Evolutionary conservation across 2,329 filamentous ascomycete species (phyloP), one percentile per base, ranked within the genome.

Genomic region (Diplodia scrobiculata): DNA sequence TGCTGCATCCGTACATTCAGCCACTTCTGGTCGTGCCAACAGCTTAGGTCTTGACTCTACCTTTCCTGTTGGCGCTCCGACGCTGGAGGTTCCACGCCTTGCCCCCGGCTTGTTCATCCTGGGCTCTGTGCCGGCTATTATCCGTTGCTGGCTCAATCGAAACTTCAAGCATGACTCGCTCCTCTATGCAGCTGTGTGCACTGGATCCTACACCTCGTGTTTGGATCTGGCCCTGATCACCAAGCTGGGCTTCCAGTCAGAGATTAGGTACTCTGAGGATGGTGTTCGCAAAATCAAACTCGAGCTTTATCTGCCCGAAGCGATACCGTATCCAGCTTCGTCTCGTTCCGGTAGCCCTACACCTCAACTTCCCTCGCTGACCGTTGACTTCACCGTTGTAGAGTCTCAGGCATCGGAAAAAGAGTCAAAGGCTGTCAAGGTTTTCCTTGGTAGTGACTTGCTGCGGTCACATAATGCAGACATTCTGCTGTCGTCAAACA

Each of bases 141-240:
- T 98, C 66, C 89, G 95, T 68, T 99, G 95, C 80, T 98, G 95
- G 93, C 83, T 98, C 71, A 94, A 91, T 29, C 90, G 89, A 41
- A 89, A 91, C 72, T 98, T 96, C 79, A 94, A 92, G 14, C 94
- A 97, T 74, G 89, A 90, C 70, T 90, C 92, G 10, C 84, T 98
- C 17, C 83, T 97, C 5, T 98, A 98, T 75, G 95, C 93, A 41
- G 93, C 92, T 38, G 84, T 98, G 2, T 98, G 95, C 77, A 94
- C 91, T 1, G 95, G 94, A 1, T 96, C 95, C 5, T 92, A 93
- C 76, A 89, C 87, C 71, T 98, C 95, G 1, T 88, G 87, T n/a
- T 80, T 99, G 53, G 90, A 95, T 66, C 84, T 86, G 71, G 86
- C 87, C 5, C 83, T 97, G 63, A 81, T 97, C 59, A 87, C 87